Evolutionary conservation across 352 stramenopile species (phyloP).

Genomic region (Phytophthora europaea): DNA sequence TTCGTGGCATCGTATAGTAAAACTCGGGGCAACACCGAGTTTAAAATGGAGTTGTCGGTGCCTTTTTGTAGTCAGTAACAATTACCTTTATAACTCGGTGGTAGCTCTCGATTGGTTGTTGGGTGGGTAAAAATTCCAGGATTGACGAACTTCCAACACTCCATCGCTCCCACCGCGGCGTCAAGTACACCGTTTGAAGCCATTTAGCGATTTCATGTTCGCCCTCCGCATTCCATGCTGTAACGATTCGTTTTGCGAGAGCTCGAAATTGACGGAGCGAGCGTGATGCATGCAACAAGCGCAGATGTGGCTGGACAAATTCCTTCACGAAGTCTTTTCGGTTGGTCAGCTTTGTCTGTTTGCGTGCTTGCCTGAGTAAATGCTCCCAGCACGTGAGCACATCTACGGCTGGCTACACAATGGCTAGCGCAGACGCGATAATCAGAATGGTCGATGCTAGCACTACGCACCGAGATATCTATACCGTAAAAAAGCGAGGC

Average conservation of each 20-base stretch:
- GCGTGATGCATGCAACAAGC: not conserved
- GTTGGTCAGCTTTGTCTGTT: constrained; percentile 5
- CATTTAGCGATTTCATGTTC: not conserved
- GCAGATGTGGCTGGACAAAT: constrained; percentile 2
- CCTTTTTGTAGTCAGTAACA: constrained; percentile 20
- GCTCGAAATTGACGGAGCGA: constrained; percentile 13
- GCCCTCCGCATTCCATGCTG: not conserved
- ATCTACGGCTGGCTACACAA: constrained; percentile 8
- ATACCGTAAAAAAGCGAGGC: constrained; percentile 7
- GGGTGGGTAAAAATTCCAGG: constrained; percentile 8
- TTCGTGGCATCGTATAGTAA: constrained; percentile 12
- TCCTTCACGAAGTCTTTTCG: constrained; percentile 10
- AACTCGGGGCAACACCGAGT: constrained; percentile 15
- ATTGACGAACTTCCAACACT: constrained; percentile 16
- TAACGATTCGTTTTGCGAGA: constrained; percentile 7
- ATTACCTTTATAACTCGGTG: constrained; percentile 28
- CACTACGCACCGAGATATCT: constrained; percentile 1
- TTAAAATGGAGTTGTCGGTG: constrained; percentile 16
- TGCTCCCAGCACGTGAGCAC: constrained; percentile 25
- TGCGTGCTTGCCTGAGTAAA: not conserved
- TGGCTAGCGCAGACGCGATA: constrained; percentile 14
- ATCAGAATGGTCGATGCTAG: constrained; percentile 20
- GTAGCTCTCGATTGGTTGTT: constrained; percentile 21
- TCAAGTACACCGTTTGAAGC: constrained; percentile 8
- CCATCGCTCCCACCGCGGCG: constrained; percentile 14